Evolutionary conservation across 306 rosid genomes (phyloP).

Genomic region (Aeschynomene evenia): DNA sequence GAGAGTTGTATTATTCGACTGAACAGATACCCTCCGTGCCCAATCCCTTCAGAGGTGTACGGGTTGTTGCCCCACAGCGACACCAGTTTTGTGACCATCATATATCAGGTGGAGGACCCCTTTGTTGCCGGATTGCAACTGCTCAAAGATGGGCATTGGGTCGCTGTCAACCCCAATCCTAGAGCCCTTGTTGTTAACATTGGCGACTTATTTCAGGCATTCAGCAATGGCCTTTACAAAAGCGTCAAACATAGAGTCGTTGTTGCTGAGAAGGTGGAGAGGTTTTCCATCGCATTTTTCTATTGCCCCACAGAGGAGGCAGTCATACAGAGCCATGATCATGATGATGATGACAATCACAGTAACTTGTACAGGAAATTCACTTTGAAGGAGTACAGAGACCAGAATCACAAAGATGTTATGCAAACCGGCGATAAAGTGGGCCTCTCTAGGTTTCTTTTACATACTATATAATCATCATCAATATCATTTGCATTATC

Average conservation of each 20-base stretch:
- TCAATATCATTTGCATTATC: too few species aligned
- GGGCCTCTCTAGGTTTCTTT: conserved; percentile 72
- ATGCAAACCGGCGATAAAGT: conserved; percentile 65
- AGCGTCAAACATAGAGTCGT: conserved; percentile 69
- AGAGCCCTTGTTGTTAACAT: conserved; percentile 56
- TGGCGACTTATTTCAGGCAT: conserved; percentile 86
- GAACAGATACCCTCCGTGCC: conserved; percentile 70
- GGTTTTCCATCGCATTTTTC: conserved; percentile 76
- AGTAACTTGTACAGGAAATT: conserved; percentile 60
- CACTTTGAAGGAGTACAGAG: conserved; percentile 57
- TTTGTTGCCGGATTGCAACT: conserved; percentile 49
- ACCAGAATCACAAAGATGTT: conserved; percentile 55
- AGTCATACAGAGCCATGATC: conserved; percentile 45
- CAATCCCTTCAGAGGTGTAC: conserved; percentile 49
- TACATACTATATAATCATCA: too few species aligned
- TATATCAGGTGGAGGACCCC: conserved; percentile 41
- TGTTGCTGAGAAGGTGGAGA: conserved; percentile 46
- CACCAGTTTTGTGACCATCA: conserved; percentile 52
- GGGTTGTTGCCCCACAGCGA: conserved; percentile 73
- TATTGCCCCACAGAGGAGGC: conserved; percentile 58
- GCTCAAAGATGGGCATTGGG: conserved; percentile 54
- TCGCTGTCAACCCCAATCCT: conserved; percentile 53
- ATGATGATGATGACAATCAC: too few species aligned
- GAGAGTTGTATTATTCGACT: conserved; percentile 48
- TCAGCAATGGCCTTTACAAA: conserved; percentile 71